Evolutionary conservation across 805 yeast species (phyloP).

Genomic region (Myxozyma kluyveri): DNA sequence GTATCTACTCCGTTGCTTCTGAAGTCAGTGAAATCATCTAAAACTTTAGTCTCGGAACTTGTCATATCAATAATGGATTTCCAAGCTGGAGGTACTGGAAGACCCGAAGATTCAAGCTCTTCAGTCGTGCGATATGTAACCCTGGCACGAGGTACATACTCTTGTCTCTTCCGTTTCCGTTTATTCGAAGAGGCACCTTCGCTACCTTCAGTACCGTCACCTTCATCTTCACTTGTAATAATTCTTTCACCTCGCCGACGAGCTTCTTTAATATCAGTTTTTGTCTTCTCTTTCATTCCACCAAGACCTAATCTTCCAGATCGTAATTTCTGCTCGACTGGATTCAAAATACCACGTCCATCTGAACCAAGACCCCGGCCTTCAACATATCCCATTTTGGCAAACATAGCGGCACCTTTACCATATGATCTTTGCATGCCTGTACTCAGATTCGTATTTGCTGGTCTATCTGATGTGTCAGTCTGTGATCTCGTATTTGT

Average conservation of each 20-base stretch:
- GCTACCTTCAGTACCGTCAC: constrained; percentile 10
- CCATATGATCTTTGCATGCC: constrained; percentile 45
- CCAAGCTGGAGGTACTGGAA: constrained; percentile 34
- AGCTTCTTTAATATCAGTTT: constrained; percentile 30
- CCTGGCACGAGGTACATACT: constrained; percentile 19
- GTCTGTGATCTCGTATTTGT: background rate
- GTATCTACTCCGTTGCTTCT: background rate
- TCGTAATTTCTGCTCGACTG: constrained; percentile 67
- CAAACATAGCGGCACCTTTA: constrained; percentile 74
- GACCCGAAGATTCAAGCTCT: constrained; percentile 35
- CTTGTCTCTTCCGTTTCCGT: constrained; percentile 11
- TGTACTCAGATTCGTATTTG: background rate
- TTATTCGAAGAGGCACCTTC: constrained; percentile 28
- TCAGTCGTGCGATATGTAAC: constrained; percentile 33
- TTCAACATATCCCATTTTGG: constrained; percentile 80
- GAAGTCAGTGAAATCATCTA: constrained; percentile 23
- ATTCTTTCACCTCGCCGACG: constrained; percentile 24
- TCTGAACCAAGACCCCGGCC: constrained; percentile 83
- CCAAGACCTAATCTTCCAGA: constrained; percentile 77
- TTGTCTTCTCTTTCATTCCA: constrained; percentile 47
- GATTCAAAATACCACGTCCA: constrained; percentile 73
- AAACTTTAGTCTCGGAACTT: constrained; percentile 19
- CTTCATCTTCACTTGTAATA: constrained; percentile 25
- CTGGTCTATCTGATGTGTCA: background rate
- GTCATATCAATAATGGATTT: constrained; percentile 34